phyloP scores from a whole-genome alignment of 306 rosid genomes.

The Sicyos edulis region DNA sequence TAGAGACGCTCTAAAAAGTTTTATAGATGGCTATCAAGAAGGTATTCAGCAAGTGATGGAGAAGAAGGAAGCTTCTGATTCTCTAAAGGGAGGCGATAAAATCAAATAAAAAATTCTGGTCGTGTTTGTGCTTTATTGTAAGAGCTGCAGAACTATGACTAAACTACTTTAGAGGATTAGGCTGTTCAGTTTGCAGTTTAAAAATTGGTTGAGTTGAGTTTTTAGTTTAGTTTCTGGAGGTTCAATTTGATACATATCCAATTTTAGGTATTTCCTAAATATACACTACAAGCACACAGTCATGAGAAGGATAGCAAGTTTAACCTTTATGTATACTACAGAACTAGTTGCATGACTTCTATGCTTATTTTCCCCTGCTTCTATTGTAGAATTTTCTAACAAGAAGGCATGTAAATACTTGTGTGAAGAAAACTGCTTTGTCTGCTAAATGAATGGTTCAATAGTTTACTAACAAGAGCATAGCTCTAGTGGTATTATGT shows the following conservation, averaged over 20 bases:
- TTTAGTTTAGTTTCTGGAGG: neutral
- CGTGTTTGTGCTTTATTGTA: slow-evolving; percentile 4
- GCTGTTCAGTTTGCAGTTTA: neutral
- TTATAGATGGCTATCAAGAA: slow-evolving; percentile 1
- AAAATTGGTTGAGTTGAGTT: slow-evolving; percentile 11
- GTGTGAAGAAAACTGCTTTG: neutral
- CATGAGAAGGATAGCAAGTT: neutral
- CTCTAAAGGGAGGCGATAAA: no score
- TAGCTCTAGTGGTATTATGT: no score
- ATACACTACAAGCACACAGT: neutral
- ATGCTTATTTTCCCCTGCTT: neutral
- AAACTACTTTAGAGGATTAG: neutral
- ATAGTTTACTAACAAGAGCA: neutral
- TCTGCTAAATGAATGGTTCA: slow-evolving; percentile 5
- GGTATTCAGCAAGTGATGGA: no score
- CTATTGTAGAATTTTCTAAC: neutral
- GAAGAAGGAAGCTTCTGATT: no score
- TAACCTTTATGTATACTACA: neutral
- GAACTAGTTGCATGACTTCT: neutral
- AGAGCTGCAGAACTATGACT: slow-evolving; percentile 14
- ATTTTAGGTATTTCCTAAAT: neutral
- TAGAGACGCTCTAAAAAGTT: slow-evolving; percentile 79
- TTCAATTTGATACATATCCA: neutral
- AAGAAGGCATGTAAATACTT: neutral
- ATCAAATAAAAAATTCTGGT: slow-evolving; percentile 25